phyloP scores from a whole-genome alignment of 495 filamentous ascomycete species.

The Penicillium longicatenatum region DNA sequence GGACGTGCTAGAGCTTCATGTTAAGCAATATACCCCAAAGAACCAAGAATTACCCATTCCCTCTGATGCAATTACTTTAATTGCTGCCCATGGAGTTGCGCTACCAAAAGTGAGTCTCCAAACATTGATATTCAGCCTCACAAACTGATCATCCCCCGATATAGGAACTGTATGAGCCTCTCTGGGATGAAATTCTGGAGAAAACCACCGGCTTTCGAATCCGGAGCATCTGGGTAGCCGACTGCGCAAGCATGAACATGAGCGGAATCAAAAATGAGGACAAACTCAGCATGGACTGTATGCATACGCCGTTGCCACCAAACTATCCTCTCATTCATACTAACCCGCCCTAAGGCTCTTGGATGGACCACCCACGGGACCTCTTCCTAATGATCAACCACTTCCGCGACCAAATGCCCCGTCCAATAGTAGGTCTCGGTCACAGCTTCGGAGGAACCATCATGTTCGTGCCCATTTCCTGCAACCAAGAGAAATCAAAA shows the following conservation, averaged over 20 bases:
- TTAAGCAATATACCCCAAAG: slow-evolving; percentile 1
- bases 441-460: slow-evolving; percentile 1
- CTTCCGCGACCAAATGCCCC: slow-evolving; percentile 3
- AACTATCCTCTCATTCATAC: background rate
- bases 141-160: background rate
- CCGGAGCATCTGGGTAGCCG: slow-evolving; percentile 2
- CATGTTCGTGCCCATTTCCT: background rate
- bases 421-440: background rate
- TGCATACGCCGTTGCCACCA: background rate
- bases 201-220: background rate
- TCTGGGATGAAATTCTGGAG: background rate
- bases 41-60: background rate
- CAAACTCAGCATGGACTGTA: slow-evolving; percentile 1
- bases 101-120: background rate
- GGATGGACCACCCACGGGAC: slow-evolving; percentile 3
- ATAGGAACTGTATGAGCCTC: slow-evolving; percentile 5
- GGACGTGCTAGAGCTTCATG: slow-evolving; percentile 1
- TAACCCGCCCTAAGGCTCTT: background rate
- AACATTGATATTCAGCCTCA: background rate
- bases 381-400: slow-evolving; percentile 6
- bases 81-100: background rate
- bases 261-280: background rate
- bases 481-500: too few relatives aligned
- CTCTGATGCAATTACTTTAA: slow-evolving; percentile 1
- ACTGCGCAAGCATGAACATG: background rate